Base-by-base conservation (phyloP, 1,284 basidiomycete species). In the Leccinum ponderosum region DNA sequence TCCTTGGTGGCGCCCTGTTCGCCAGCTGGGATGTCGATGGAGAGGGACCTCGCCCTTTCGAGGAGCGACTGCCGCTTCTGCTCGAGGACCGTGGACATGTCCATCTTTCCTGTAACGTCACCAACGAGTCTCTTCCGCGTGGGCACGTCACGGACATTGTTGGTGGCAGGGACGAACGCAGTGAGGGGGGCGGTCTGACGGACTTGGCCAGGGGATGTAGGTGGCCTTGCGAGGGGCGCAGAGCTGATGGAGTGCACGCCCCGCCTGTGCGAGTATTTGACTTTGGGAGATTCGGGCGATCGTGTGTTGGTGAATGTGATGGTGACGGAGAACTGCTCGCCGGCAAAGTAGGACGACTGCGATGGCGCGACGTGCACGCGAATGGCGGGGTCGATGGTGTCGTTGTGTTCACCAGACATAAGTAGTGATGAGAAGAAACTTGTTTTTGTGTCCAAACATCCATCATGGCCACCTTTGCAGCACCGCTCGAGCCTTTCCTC, bases 271-370 rank as follows among this genome's bases (percentile, higher is more conserved):
- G 78, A 73, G 51, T 74, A 76, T n/a, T 77, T 68, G 68, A 69
- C 52, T 66, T 78, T 76, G 25, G 79, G 75, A 1, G 79, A 73
- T 44, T 80, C 78, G n/a, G 79, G 75, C 6, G 84, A 80, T 17
- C 84, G 85, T 6, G 87, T 91, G 74, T 97, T 97, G 52, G 90
- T 90, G 76, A 97, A 94, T 0, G 92, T 90, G 70, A 98, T 88
- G 4, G 86, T 89, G 15, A 93, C 93, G 6, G 87, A 81, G 75
- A 97, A 93, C 1, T 85, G 80, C 74, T 98, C 95, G 62, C 95
- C 95, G 1, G 95, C 94, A 74, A 96, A 98, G 77, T 92, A 97
- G 0, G 93, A 93, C 0, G 93, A 91, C 65, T 95, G 90, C 0
- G 89, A 82, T 3, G 95, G 95, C 0, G 87, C 82, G 27, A 90